These are phyloP conservation scores for Ganoderma resinaceum DNA, from an alignment of 1,284 basidiomycete species.

Conservation along the genomic window DNA sequence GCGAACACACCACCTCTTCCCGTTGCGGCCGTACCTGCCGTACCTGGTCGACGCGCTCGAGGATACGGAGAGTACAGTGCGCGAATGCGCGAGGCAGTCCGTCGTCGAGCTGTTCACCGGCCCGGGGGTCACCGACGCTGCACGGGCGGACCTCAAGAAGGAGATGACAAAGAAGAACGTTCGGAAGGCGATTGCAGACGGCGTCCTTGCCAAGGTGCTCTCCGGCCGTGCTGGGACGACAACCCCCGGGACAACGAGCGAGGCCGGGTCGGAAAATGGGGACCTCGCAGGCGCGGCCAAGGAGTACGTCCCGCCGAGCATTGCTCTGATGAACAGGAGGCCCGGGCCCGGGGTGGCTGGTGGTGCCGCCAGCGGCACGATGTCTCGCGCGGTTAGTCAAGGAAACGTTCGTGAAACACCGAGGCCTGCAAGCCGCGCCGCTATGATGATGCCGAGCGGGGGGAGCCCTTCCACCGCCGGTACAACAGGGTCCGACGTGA, in stretches of 20 bases:
- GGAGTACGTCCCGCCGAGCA: slow-evolving; percentile 78
- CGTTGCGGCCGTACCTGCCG: slow-evolving; percentile 84
- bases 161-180: slow-evolving; percentile 87
- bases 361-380: slow-evolving; percentile 24
- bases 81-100: slow-evolving; percentile 84
- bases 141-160: slow-evolving; percentile 92
- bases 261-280: slow-evolving; percentile 65
- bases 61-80: slow-evolving; percentile 90
- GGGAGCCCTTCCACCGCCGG: slow-evolving; percentile 46
- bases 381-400: slow-evolving; percentile 57
- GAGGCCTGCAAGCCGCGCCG: slow-evolving; percentile 65
- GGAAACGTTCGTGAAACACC: slow-evolving; percentile 53
- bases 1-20: slow-evolving; percentile 72
- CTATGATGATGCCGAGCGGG: slow-evolving; percentile 50
- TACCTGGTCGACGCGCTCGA: slow-evolving; percentile 86
- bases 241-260: slow-evolving; percentile 50
- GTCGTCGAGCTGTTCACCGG: slow-evolving; percentile 88
- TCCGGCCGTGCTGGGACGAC: slow-evolving; percentile 45
- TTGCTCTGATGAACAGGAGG: slow-evolving; percentile 62
- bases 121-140: slow-evolving; percentile 81
- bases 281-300: slow-evolving; percentile 49
- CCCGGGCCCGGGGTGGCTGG: slow-evolving; percentile 42
- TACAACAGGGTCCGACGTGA: slow-evolving; percentile 57
- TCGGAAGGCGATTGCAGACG: slow-evolving; percentile 85
- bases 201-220: slow-evolving; percentile 69